A percentile compares a stretch with the other conserved stretches of the same genome.
These are phyloP conservation scores for Ceratobasidium sp. DNA, from an alignment of 1,284 basidiomycete genomes.

Conservation along the genomic window DNA sequence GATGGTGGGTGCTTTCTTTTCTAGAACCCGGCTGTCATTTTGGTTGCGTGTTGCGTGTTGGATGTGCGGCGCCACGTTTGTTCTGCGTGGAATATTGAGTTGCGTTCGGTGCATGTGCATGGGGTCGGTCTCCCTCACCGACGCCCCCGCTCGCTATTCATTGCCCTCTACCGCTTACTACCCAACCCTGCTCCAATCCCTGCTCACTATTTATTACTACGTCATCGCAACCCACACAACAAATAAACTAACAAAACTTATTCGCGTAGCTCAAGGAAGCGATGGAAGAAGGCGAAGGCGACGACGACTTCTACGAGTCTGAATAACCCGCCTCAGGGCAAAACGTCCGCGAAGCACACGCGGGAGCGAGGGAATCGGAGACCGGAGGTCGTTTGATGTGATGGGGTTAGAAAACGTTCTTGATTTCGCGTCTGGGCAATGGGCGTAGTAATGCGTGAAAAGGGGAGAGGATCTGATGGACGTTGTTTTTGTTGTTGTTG, in stretches of 20 bases:
- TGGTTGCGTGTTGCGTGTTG: slow-evolving; percentile 1
- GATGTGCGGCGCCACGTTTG: background rate
- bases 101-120: no score
- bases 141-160: no score
- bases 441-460: no score
- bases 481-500: no score
- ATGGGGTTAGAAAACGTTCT: no score
- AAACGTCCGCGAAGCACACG: no score
- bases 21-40: slow-evolving; percentile 12
- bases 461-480: no score
- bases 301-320: slow-evolving; percentile 53
- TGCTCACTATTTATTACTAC: background rate
- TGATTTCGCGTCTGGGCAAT: no score
- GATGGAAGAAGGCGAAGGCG: slow-evolving; percentile 74
- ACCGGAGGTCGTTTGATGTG: no score
- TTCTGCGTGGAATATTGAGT: no score
- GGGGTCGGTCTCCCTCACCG: background rate
- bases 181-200: slow-evolving; percentile 17
- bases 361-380: no score
- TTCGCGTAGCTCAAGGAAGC: slow-evolving; percentile 73
- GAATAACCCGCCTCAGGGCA: slow-evolving; percentile 11
- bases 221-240: background rate
- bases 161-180: slow-evolving; percentile 11
- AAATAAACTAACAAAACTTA: slow-evolving; percentile 4
- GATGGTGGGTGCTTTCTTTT: slow-evolving; percentile 67